These are phyloP conservation scores for Podospora comata DNA, from an alignment of 495 filamentous ascomycete species.

Conservation along the genomic window DNA sequence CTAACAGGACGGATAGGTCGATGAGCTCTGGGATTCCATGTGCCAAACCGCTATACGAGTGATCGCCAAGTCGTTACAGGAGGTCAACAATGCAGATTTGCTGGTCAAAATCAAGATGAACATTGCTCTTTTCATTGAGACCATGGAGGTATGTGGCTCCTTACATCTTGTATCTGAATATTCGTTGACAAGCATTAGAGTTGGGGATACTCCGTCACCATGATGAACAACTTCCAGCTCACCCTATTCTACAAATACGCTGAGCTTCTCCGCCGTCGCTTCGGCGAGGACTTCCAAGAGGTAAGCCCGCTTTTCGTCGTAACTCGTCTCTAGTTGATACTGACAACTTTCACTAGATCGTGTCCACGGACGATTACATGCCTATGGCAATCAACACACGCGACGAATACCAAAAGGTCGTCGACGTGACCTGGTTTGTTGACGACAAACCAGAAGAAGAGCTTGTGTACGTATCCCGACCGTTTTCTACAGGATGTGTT, in stretches of 20 bases:
- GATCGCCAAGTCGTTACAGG: constrained; percentile 70
- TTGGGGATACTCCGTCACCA: constrained; percentile 82
- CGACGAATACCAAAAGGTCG: constrained; percentile 94
- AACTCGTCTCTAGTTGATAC: constrained; percentile 65
- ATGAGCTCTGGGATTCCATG: constrained; percentile 98
- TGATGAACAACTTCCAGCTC: constrained; percentile 77
- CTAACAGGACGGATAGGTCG: constrained; percentile 58
- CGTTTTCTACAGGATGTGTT: background rate
- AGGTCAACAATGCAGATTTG: constrained; percentile 77
- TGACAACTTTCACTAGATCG: constrained; percentile 72
- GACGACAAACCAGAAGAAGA: constrained; percentile 74
- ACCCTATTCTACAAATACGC: constrained; percentile 90
- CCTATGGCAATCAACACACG: constrained; percentile 88
- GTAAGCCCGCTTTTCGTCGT: constrained; percentile 49
- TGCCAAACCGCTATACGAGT: constrained; percentile 79
- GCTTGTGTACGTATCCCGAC: constrained; percentile 57
- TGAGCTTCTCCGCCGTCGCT: constrained; percentile 82
- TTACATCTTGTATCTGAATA: constrained; percentile 1
- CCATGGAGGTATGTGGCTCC: constrained; percentile 67
- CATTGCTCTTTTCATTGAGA: constrained; percentile 92
- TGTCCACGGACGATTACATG: constrained; percentile 98
- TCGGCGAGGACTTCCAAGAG: constrained; percentile 91
- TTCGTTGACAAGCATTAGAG: constrained; percentile 50
- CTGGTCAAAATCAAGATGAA: constrained; percentile 88
- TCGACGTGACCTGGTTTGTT: constrained; percentile 88